Conservation (phyloP, 2,329 filamentous ascomycete species). For the Penicillium sp. region DNA sequence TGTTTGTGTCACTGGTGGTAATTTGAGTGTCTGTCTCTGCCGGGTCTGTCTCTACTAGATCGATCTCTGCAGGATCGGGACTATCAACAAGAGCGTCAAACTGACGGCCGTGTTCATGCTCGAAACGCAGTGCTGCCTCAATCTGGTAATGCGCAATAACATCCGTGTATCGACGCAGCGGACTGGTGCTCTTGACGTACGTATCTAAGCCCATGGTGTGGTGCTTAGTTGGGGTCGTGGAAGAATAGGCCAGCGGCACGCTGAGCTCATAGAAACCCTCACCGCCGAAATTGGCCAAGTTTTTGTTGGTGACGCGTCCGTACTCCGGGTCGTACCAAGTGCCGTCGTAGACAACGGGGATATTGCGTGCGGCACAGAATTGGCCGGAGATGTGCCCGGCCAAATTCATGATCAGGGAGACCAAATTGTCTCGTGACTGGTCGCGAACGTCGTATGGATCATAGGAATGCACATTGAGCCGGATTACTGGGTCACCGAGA, state of each 20-base stretch:
- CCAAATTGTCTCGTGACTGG: slow-evolving; percentile 41
- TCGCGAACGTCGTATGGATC: slow-evolving; percentile 42
- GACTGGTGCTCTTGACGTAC: slow-evolving; percentile 61
- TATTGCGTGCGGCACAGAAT: slow-evolving; percentile 40
- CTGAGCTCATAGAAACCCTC: slow-evolving; percentile 39
- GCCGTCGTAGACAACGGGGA: slow-evolving; percentile 38
- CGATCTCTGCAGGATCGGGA: slow-evolving; percentile 1
- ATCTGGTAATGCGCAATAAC: slow-evolving; percentile 65
- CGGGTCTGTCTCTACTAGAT: background rate
- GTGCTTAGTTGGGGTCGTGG: slow-evolving; percentile 52
- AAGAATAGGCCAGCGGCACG: slow-evolving; percentile 44
- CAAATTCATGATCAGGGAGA: slow-evolving; percentile 56
- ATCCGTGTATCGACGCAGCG: slow-evolving; percentile 61
- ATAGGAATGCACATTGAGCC: slow-evolving; percentile 27
- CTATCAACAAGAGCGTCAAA: slow-evolving; percentile 36
- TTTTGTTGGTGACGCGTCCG: slow-evolving; percentile 39
- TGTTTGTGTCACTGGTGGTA: background rate
- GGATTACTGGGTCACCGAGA: slow-evolving; percentile 46
- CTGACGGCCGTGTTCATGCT: slow-evolving; percentile 48
- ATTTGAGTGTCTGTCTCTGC: background rate
- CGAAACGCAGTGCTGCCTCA: slow-evolving; percentile 60
- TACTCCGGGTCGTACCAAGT: slow-evolving; percentile 44
- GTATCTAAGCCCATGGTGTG: slow-evolving; percentile 51
- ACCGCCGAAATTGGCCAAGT: slow-evolving; percentile 44
- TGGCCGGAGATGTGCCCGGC: slow-evolving; percentile 43